phyloP scores from a whole-genome alignment of 352 stramenopile genomes.

The Phytophthora palmivora region DNA sequence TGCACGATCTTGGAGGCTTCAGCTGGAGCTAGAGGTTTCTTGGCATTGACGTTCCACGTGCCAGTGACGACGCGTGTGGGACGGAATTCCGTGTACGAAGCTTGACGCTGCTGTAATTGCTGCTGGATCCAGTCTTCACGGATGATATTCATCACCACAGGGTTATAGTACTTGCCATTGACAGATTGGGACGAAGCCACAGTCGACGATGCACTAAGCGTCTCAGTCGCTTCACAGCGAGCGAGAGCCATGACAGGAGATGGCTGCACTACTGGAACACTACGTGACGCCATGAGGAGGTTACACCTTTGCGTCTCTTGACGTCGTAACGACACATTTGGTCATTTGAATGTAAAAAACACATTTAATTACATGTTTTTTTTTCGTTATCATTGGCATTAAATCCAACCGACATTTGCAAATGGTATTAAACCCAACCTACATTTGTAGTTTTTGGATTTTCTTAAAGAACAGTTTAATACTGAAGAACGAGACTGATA shows the following conservation, averaged over 20 bases:
- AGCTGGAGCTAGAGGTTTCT: slow-evolving; percentile 90
- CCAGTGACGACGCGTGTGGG: slow-evolving; percentile 73
- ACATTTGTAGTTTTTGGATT: too few species aligned
- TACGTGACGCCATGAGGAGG: slow-evolving; percentile 4
- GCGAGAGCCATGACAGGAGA: slow-evolving; percentile 12
- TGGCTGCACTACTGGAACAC: slow-evolving; percentile 14
- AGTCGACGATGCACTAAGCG: slow-evolving; percentile 10
- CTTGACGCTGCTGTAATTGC: slow-evolving; percentile 65
- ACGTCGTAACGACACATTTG: slow-evolving; percentile 12
- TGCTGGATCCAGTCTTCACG: slow-evolving; percentile 90
- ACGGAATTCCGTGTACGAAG: slow-evolving; percentile 73
- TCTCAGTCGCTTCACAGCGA: slow-evolving; percentile 25
- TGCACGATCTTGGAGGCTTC: slow-evolving; percentile 68
- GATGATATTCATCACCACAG: slow-evolving; percentile 85
- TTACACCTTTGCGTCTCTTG: slow-evolving; percentile 20
- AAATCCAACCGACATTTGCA: too few species aligned
- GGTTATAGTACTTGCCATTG: slow-evolving; percentile 82
- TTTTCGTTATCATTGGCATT: too few species aligned
- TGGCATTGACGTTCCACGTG: slow-evolving; percentile 99
- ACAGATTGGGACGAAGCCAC: neutral
- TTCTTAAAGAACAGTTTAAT: too few species aligned
- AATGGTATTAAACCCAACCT: too few species aligned
- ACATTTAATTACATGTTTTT: too few species aligned
- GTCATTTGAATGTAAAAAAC: too few species aligned
- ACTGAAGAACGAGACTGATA: too few species aligned